Evolutionary conservation across 2,329 filamentous ascomycete species (phyloP).

Genomic region (Talaromyces albobiverticillius): DNA sequence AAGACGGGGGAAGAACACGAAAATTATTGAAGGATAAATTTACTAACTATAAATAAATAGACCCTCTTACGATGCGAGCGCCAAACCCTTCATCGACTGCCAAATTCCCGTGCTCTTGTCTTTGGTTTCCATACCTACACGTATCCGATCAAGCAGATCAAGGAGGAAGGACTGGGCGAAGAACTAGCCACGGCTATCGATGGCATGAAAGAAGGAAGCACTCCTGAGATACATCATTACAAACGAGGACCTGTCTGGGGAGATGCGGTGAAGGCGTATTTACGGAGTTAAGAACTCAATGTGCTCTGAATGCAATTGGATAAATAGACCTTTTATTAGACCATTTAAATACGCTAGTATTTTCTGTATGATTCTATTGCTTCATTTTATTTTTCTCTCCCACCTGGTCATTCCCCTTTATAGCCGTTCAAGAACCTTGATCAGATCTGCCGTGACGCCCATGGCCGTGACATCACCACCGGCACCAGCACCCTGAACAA

Average conservation of each 20-base stretch:
- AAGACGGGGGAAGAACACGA: not conserved
- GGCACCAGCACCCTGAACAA: slow-evolving; percentile 90
- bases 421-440: slow-evolving; percentile 80
- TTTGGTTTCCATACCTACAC: slow-evolving; percentile 64
- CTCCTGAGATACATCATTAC: slow-evolving; percentile 57
- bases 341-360: not conserved
- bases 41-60: slow-evolving; percentile 24
- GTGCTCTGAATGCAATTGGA: not conserved
- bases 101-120: slow-evolving; percentile 52
- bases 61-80: slow-evolving; percentile 56
- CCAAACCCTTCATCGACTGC: slow-evolving; percentile 61
- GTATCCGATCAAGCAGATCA: slow-evolving; percentile 55
- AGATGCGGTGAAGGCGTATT: slow-evolving; percentile 51
- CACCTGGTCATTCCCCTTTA: not conserved
- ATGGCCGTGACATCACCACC: slow-evolving; percentile 96
- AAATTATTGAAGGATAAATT: slow-evolving; percentile 11
- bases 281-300: slow-evolving; percentile 31
- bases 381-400: not conserved
- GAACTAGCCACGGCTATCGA: slow-evolving; percentile 58
- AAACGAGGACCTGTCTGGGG: slow-evolving; percentile 59
- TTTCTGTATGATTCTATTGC: not conserved
- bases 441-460: slow-evolving; percentile 90
- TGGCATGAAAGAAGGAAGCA: slow-evolving; percentile 55
- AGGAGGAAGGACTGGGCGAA: slow-evolving; percentile 55
- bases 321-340: not conserved